Conservation (phyloP, 2,329 filamentous ascomycete genomes). For the Juglanconis oblonga region DNA sequence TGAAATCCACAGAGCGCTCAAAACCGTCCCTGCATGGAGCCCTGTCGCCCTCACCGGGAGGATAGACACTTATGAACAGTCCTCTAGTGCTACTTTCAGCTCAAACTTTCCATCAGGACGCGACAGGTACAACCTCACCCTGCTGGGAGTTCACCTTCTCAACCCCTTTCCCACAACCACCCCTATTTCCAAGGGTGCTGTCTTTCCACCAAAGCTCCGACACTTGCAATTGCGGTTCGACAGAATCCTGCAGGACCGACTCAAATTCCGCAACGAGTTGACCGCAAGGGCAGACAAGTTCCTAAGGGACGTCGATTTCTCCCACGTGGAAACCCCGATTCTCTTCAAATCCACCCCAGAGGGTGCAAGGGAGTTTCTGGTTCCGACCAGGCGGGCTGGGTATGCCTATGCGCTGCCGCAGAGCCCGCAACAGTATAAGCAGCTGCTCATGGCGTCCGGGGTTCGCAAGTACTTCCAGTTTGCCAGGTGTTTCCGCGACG, state of each 20-base stretch:
- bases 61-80: slow-evolving; percentile 25
- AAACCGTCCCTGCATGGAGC: slow-evolving; percentile 46
- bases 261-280: slow-evolving; percentile 67
- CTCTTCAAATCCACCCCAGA: slow-evolving; percentile 98
- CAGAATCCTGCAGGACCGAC: slow-evolving; percentile 59
- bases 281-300: slow-evolving; percentile 49
- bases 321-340: slow-evolving; percentile 86
- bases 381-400: slow-evolving; percentile 75
- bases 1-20: slow-evolving; percentile 38
- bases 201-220: slow-evolving; percentile 71
- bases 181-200: slow-evolving; percentile 70
- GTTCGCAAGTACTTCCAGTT: slow-evolving; percentile 85
- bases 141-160: slow-evolving; percentile 62
- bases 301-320: slow-evolving; percentile 58
- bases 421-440: slow-evolving; percentile 98
- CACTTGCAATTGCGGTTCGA: slow-evolving; percentile 85
- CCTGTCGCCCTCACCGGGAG: slow-evolving; percentile 48
- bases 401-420: slow-evolving; percentile 89
- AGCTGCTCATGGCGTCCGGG: slow-evolving; percentile 91
- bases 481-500: slow-evolving; percentile 91
- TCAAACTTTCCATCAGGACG: slow-evolving; percentile 21
- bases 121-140: slow-evolving; percentile 49
- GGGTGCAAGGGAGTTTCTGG: slow-evolving; percentile 89
- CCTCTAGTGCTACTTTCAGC: neutral
- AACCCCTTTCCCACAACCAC: slow-evolving; percentile 74